Base-by-base conservation (phyloP, 2,329 filamentous ascomycete species). In the Fusarium sp. region DNA sequence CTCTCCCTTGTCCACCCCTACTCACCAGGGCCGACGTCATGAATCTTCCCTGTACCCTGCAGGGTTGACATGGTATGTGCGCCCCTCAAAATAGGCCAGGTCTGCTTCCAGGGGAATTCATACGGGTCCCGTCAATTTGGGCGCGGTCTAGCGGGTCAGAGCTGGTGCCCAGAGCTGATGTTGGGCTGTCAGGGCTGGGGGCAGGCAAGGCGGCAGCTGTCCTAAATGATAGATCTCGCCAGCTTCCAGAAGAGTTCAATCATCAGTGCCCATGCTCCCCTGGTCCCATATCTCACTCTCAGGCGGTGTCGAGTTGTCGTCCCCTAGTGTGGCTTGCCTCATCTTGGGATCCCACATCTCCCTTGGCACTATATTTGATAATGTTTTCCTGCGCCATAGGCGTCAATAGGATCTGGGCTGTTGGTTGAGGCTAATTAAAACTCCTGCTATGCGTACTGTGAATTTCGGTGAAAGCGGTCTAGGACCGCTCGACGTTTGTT, bases 401-500 rank as follows among this genome's bases (percentile, higher is more conserved):
- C 47, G 68, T 65, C 55, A 51, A 65, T 50, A 71, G 35, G 61
- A 54, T 51, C 55, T 63, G 35, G 65, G 67, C 53, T 59, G 55
- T 42, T 70, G 53, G 56, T 61, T 62, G 61, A 72, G 63, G 65
- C 70, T 66, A 77, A 74, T 75, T 63, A 77, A 75, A 75, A 74
- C 72, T 75, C 74, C 60, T 75, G 66, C 67, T 69, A 65, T 74
- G 61, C 61, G 58, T 63, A 58, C 57, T 65, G 41, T 67, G 53
- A 77, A 77, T 75, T 70, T 78, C 75, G 75, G 75, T 73, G 75
- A 73, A 53, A 65, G 75, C 75, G 74, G 72, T 65, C 31, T 51
- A 65, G 69, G 60, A 68, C 69, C 53, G n/a, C 45, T 57, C 38
- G 38, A 71, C 58, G 39, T 50, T 45, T 59, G 54, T 30, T 59